Percentiles rank a stretch among this genome's conserved stretches.
Evolutionary conservation across 2,329 filamentous ascomycete species (phyloP).

Genomic region (Sordariomycetes sp.): DNA sequence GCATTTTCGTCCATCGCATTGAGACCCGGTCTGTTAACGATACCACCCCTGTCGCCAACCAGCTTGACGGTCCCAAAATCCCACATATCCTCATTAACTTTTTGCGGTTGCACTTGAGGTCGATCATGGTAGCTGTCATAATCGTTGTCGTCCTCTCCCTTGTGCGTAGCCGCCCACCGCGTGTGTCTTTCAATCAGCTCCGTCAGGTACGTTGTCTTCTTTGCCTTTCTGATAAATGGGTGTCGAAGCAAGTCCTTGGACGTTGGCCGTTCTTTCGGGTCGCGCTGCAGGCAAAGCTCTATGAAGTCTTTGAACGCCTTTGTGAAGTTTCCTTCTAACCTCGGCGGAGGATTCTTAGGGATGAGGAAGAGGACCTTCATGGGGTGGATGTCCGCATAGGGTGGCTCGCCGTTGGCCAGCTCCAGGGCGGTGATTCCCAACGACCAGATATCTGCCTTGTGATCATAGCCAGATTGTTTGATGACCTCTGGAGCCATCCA

Average conservation of each 20-base stretch:
- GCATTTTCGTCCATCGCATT: constrained; percentile 72
- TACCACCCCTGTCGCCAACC: constrained; percentile 54
- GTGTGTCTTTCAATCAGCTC: constrained; percentile 89
- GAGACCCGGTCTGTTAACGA: constrained; percentile 46
- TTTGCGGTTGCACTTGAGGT: constrained; percentile 41
- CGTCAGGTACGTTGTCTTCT: constrained; percentile 92
- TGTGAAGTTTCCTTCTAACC: constrained; percentile 71
- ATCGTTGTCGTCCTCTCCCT: constrained; percentile 48
- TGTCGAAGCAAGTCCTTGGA: constrained; percentile 83
- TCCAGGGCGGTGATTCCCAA: constrained; percentile 91
- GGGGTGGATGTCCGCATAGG: constrained; percentile 92
- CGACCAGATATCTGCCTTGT: constrained; percentile 98
- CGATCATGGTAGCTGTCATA: constrained; percentile 29
- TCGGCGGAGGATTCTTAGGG: constrained; percentile 83
- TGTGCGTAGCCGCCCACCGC: constrained; percentile 77
- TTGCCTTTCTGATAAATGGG: constrained; percentile 82
- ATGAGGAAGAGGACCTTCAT: constrained; percentile 98
- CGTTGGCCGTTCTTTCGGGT: constrained; percentile 80
- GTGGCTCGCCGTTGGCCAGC: constrained; percentile 83
- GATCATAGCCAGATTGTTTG: constrained; percentile 95
- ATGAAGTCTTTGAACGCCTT: constrained; percentile 80
- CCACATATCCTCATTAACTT: constrained; percentile 79
- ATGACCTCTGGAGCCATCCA: constrained; percentile 99
- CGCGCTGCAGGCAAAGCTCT: constrained; percentile 75
- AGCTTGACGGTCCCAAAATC: constrained; percentile 94